A percentile compares a stretch with the other conserved stretches of the same genome.
Evolutionary conservation across 2,329 filamentous ascomycete species (phyloP).

Genomic region (Zalaria sp.): DNA sequence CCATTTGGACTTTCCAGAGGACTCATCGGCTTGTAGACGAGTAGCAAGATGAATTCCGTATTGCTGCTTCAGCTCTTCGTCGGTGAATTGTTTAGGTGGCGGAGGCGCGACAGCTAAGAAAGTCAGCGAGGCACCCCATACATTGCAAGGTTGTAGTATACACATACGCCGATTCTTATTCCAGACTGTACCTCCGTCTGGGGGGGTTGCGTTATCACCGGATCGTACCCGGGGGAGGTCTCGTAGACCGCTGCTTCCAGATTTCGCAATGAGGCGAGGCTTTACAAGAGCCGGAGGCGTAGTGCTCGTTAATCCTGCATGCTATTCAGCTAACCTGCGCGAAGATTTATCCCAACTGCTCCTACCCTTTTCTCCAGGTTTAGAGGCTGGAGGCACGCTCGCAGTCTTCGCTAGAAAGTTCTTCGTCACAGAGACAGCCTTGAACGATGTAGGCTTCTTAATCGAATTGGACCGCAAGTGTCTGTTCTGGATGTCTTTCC

Average conservation of each 20-base stretch:
- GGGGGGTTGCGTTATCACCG: constrained; percentile 28
- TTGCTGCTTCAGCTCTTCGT: constrained; percentile 71
- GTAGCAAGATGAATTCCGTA: constrained; percentile 77
- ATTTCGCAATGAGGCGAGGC: constrained; percentile 64
- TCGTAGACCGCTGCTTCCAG: constrained; percentile 48
- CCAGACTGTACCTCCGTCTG: constrained; percentile 66
- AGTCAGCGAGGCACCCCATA: not conserved
- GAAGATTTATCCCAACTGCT: not conserved
- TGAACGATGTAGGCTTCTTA: constrained; percentile 69
- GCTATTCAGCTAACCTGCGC: not conserved
- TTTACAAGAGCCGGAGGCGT: constrained; percentile 39
- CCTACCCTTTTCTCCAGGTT: constrained; percentile 42
- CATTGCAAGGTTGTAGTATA: constrained; percentile 14
- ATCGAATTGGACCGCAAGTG: constrained; percentile 45
- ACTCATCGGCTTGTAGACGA: constrained; percentile 53
- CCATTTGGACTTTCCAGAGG: constrained; percentile 60
- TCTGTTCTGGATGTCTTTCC: constrained; percentile 42
- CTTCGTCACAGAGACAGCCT: constrained; percentile 74
- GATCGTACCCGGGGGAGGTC: constrained; percentile 17
- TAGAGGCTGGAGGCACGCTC: constrained; percentile 27
- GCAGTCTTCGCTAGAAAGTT: constrained; percentile 66
- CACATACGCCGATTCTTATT: constrained; percentile 76
- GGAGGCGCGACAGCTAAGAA: constrained; percentile 44
- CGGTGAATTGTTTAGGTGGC: constrained; percentile 69
- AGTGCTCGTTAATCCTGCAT: constrained; percentile 6